phyloP scores from a whole-genome alignment of 2,329 filamentous ascomycete species.

The Penicillium sp. region DNA sequence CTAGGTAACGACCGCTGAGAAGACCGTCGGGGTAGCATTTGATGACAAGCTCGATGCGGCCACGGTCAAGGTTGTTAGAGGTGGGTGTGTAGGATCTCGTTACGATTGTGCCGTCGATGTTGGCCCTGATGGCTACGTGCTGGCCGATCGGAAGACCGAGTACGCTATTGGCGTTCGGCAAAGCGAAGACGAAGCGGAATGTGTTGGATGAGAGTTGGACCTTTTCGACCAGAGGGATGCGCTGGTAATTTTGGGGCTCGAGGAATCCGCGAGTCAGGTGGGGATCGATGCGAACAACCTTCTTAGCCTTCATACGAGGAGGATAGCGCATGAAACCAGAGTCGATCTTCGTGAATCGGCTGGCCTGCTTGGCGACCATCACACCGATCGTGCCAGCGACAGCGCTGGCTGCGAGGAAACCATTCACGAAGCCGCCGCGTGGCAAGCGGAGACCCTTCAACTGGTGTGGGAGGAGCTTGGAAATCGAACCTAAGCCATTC shows the following conservation, averaged over 20 bases:
- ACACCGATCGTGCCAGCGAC: slow-evolving; percentile 13
- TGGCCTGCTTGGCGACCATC: slow-evolving; percentile 11
- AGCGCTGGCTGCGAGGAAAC: slow-evolving; percentile 21
- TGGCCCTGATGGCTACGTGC: slow-evolving; percentile 54
- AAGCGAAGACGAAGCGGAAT: slow-evolving; percentile 49
- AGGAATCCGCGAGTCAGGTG: slow-evolving; percentile 44
- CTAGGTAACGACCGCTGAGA: slow-evolving; percentile 13
- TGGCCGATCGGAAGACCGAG: slow-evolving; percentile 58
- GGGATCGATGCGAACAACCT: slow-evolving; percentile 36
- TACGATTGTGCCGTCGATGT: slow-evolving; percentile 47
- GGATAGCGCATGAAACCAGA: slow-evolving; percentile 28
- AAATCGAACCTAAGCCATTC: background rate
- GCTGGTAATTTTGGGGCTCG: slow-evolving; percentile 50
- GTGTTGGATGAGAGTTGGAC: slow-evolving; percentile 25
- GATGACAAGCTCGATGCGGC: slow-evolving; percentile 32
- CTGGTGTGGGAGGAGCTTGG: slow-evolving; percentile 3
- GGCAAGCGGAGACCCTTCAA: slow-evolving; percentile 6
- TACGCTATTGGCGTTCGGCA: slow-evolving; percentile 46
- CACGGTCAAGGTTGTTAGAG: slow-evolving; percentile 36
- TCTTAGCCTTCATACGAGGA: slow-evolving; percentile 41
- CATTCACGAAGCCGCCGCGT: slow-evolving; percentile 22
- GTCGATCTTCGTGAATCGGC: slow-evolving; percentile 24
- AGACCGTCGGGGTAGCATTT: slow-evolving; percentile 13
- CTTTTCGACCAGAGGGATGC: slow-evolving; percentile 44
- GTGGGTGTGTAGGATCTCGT: slow-evolving; percentile 54